Evolutionary conservation across 176 grass and related monocot genomes (phyloP), one percentile per base, ranked within the genome.

Genomic region (Chloris gayana): DNA sequence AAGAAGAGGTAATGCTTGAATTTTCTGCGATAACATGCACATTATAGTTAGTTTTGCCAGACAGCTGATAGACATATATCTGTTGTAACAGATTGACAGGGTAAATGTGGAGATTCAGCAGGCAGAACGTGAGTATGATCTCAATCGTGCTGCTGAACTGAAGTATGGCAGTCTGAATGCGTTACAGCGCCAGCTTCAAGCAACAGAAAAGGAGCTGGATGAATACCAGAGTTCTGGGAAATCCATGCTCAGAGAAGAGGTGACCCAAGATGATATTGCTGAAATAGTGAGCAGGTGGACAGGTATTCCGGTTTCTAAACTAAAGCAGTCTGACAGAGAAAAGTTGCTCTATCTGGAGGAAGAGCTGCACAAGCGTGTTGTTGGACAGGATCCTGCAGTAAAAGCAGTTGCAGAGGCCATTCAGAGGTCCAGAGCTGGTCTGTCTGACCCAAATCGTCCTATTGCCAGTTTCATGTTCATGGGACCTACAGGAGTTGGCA

Each of bases 401-500:
- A 95, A 61, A 93, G 96, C 96, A 79, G 88, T 99, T 67, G 63
- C 92, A 58, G 96, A 99, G 73, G 96, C 96, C 49, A 99, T 99
- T 86, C 96, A 99, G 79, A 85, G 96, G 86, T 99, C 96, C 18
- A 99, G 96, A 82, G 96, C 96, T 72, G 96, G 96, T 75, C 87
- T 99, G 18, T 99, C 92, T 1, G 96, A 99, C 49, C 96, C 96
- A 56, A 91, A 99, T 69, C 92, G 92, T 35, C 96, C 96, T 8
- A 99, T 99, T 88, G 92, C 96, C 29, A 95, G 96, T 62, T 99
- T 99, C 90, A 99, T 99, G 96, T 99, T 99, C 92, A 95, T 99
- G 96, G 96, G 92, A 22, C 96, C 96, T 56, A 99, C 96, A n/a
- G 92, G 96, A 79, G 96, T 99, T 66, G 96, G 96, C 71, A 99